Evolutionary conservation across 495 filamentous ascomycete genomes (phyloP).

Genomic region (Aspergillus bridgeri): DNA sequence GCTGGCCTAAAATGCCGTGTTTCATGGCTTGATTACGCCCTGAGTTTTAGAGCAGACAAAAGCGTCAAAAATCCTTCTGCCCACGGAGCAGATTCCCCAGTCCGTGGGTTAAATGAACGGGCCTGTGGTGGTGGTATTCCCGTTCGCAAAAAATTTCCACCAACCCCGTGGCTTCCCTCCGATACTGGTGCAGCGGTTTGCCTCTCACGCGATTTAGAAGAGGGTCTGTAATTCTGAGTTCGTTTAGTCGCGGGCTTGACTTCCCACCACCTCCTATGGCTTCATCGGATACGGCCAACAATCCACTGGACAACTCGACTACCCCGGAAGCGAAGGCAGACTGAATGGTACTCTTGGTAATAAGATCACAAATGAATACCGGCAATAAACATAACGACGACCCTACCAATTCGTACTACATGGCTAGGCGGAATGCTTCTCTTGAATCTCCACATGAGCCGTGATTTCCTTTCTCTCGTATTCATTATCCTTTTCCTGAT

Average conservation of each 20-base stretch:
- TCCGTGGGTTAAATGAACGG: not conserved
- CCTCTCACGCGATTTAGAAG: too few relatives aligned
- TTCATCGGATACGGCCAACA: not conserved
- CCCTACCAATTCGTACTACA: not conserved
- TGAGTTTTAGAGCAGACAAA: not conserved
- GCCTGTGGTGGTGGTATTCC: not conserved
- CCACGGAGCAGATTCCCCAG: not conserved
- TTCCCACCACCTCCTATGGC: not conserved
- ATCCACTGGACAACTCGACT: not conserved
- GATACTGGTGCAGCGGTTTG: too few relatives aligned
- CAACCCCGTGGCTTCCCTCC: not conserved
- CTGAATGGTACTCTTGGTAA: not conserved
- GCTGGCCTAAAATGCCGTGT: not conserved
- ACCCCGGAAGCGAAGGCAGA: not conserved
- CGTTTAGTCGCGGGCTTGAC: not conserved
- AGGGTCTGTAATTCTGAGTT: too few relatives aligned
- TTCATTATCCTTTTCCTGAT: conserved; percentile 34
- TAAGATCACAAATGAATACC: not conserved
- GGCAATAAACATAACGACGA: not conserved
- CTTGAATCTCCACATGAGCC: conserved; percentile 15
- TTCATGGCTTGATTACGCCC: not conserved
- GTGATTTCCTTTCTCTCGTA: conserved; percentile 11
- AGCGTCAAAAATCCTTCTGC: not conserved
- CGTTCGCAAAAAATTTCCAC: not conserved
- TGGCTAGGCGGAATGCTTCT: not conserved